Base-by-base conservation (phyloP, 192 early-diverging fungal species). In the Coemansia sp. region DNA sequence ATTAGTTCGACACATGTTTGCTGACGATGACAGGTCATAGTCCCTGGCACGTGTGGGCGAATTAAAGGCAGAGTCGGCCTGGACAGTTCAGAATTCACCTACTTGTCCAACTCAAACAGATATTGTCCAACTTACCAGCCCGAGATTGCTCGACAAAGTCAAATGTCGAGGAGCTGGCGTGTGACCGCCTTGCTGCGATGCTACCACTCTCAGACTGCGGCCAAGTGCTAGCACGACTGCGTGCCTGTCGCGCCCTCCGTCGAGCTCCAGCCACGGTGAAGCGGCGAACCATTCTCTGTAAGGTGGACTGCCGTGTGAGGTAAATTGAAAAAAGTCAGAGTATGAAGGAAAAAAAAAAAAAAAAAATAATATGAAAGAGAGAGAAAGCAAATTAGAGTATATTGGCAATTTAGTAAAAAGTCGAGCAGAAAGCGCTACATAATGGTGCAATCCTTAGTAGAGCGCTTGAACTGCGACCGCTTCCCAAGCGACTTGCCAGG, bases 361-460 rank as follows among this genome's bases (percentile, higher is more conserved):
- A 5, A 19, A 9, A 55, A 55, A 15, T 3, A 39, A 27, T 27
- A 27, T 27, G 41, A 37, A 15, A 60, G 61, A 6, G 14, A 61
- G n/a, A 59, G 21, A 50, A 19, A 63, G 34, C 3, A 55, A 63
- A 63, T 39, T 29, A 34, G 38, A 36, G 34, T 36, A 36, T 36
- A 36, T 36, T 36, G 34, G 34, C 63, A 23, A 46, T 36, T 27
- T 59, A 27, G 27, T 45, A 39, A 29, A 64, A 53, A 36, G 6
- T 19, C 46, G 48, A 50, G 11, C 3, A 63, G 45, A 31, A 46
- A 68, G 10, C 3, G 37, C 66, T 74, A 82, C 80, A 82, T 82
- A n/a, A 82, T 58, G 2, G 77, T 64, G 51, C 80, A 82, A 58
- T 82, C 80, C 63, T 71, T 71, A 21, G 72, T 41, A n/a, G 72